phyloP scores from a whole-genome alignment of 1,284 basidiomycete genomes.

The Cystobasidium sp. region DNA sequence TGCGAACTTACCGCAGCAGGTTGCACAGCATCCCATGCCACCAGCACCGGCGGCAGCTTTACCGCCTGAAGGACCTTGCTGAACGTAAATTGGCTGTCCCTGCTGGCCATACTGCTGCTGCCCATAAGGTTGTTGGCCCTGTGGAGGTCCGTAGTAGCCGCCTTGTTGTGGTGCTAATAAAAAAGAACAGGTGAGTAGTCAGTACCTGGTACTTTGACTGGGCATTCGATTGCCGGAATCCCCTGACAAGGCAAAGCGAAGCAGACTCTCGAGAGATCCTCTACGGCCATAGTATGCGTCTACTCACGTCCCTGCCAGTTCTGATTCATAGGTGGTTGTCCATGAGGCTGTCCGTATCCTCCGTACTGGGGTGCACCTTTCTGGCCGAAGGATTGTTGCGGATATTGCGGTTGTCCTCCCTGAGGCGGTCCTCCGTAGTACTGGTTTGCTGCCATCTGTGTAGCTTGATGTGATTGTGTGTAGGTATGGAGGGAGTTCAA shows the following conservation, averaged over 20 bases:
- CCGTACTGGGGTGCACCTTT: slow-evolving; percentile 10
- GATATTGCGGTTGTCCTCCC: slow-evolving; percentile 27
- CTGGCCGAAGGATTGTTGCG: slow-evolving; percentile 11
- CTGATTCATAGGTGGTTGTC: slow-evolving; percentile 26
- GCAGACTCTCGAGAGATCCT: no score
- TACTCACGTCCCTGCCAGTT: not conserved
- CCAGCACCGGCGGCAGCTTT: slow-evolving; percentile 1
- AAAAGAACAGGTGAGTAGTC: no score
- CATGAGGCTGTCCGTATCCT: not conserved
- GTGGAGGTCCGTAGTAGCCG: slow-evolving; percentile 15
- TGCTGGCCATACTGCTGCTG: not conserved
- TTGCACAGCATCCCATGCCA: slow-evolving; percentile 33
- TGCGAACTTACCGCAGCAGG: slow-evolving; percentile 19
- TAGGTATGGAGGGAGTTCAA: not conserved
- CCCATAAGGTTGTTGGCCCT: slow-evolving; percentile 2
- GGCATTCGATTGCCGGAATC: no score
- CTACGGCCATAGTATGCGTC: no score
- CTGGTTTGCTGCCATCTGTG: slow-evolving; percentile 2
- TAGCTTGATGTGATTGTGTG: not conserved
- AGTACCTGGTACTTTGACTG: no score
- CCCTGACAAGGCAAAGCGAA: no score
- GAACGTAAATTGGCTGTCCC: slow-evolving; percentile 26
- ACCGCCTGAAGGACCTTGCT: slow-evolving; percentile 5
- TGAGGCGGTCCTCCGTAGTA: slow-evolving; percentile 26
- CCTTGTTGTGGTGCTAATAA: slow-evolving; percentile 24